A percentile compares a stretch with the other conserved stretches of the same genome.
Evolutionary conservation across 2,329 filamentous ascomycete species (phyloP).

Genomic region (Penicillium sp.): DNA sequence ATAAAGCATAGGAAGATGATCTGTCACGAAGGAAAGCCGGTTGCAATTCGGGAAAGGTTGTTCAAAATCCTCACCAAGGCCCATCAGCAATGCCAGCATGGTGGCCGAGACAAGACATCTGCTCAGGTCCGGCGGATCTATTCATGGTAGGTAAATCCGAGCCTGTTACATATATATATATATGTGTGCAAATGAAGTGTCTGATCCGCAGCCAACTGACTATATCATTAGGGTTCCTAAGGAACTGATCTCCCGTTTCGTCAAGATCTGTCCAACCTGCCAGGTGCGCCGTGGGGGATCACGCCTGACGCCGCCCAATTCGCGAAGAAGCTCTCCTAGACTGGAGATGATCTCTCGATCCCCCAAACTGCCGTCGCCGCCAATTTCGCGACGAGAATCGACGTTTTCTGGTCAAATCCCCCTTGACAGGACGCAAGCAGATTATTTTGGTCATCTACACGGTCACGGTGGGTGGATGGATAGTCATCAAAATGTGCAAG

Average conservation of each 20-base stretch:
- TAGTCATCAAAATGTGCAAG: constrained; percentile 24
- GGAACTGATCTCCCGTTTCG: constrained; percentile 52
- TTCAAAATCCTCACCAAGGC: constrained; percentile 52
- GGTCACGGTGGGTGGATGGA: constrained; percentile 32
- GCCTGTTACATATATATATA: not conserved
- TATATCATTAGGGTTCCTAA: constrained; percentile 48
- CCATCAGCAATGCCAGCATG: constrained; percentile 52
- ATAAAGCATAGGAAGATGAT: constrained; percentile 43
- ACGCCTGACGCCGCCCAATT: constrained; percentile 42
- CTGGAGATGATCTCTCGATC: constrained; percentile 34
- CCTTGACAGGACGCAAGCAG: constrained; percentile 29
- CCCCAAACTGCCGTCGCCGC: constrained; percentile 38
- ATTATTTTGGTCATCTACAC: constrained; percentile 30
- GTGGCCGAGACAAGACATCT: constrained; percentile 54
- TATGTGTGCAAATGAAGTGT: not conserved
- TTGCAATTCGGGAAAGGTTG: constrained; percentile 52
- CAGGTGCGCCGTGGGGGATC: constrained; percentile 47
- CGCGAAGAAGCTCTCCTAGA: constrained; percentile 39
- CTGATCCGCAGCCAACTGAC: not conserved
- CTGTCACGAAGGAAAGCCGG: constrained; percentile 52
- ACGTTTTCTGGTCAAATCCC: constrained; percentile 27
- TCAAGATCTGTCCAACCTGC: constrained; percentile 52
- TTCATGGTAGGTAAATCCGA: constrained; percentile 44
- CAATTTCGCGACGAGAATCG: constrained; percentile 38
- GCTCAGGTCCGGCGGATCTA: constrained; percentile 50